These are phyloP conservation scores for Guadua angustifolia DNA, from an alignment of 176 grass and related monocot genomes.

Conservation along the genomic window DNA sequence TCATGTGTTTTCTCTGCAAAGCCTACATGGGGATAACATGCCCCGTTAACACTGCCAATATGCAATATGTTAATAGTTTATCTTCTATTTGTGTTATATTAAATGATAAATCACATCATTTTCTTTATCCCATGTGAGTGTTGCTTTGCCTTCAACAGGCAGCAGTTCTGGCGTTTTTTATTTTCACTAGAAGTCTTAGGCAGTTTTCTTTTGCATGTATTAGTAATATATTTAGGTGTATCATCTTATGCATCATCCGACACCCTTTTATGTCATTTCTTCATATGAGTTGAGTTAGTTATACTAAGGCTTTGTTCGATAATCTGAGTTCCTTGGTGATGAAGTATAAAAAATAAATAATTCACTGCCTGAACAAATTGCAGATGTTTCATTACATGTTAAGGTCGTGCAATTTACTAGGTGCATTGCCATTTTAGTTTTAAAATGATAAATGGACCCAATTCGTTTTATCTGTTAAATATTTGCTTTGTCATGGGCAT, in stretches of 20 bases:
- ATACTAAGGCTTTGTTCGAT: background rate
- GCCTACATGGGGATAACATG: background rate
- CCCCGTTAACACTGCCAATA: background rate
- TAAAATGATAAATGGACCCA: background rate
- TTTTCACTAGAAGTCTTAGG: background rate
- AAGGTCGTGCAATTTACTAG: background rate
- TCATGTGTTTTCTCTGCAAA: background rate
- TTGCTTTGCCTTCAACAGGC: background rate
- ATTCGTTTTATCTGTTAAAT: background rate
- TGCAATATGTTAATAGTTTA: background rate
- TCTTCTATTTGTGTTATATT: conserved; percentile 14
- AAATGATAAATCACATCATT: background rate
- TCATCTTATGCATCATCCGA: background rate
- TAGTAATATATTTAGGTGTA: background rate
- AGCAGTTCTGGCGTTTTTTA: background rate
- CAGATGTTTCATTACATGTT: conserved; percentile 2
- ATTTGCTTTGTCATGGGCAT: background rate
- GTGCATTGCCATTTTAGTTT: background rate
- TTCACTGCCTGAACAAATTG: background rate
- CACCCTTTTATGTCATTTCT: background rate
- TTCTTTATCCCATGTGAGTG: background rate
- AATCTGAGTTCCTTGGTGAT: background rate
- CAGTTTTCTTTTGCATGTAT: background rate
- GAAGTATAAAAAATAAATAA: background rate
- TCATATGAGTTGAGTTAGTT: conserved; percentile 5